A percentile compares a stretch with the other conserved stretches of the same genome.
Conservation (phyloP, 2,329 filamentous ascomycete genomes). For the Aspergillus tubingensis region DNA sequence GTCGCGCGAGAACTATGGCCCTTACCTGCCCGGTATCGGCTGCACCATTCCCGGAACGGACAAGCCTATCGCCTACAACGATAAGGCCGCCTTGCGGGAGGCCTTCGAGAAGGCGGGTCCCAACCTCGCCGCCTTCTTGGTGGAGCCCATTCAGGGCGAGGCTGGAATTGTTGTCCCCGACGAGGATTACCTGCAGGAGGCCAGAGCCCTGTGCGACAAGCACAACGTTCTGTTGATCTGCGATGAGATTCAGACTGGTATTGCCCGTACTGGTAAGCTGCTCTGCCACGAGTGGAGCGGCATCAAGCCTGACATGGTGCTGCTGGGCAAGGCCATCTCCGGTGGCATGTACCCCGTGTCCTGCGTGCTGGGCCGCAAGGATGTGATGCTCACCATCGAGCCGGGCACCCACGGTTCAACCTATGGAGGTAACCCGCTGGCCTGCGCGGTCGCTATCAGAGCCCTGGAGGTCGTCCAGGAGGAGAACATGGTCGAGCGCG, state of each 20-base stretch:
- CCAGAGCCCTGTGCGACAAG: slow-evolving; percentile 85
- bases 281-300: slow-evolving; percentile 92
- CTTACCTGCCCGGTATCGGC: slow-evolving; percentile 87
- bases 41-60: slow-evolving; percentile 73
- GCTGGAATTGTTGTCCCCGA: slow-evolving; percentile 95
- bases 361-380: slow-evolving; percentile 81
- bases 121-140: slow-evolving; percentile 87
- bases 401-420: slow-evolving; percentile 96
- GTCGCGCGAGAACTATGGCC: slow-evolving; percentile 94
- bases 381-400: slow-evolving; percentile 94
- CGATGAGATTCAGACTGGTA: slow-evolving; percentile 98
- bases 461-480: slow-evolving; percentile 93
- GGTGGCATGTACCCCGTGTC: slow-evolving; percentile 99
- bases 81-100: slow-evolving; percentile 75
- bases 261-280: slow-evolving; percentile 90
- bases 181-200: slow-evolving; percentile 79
- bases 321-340: slow-evolving; percentile 95
- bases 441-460: slow-evolving; percentile 91
- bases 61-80: slow-evolving; percentile 81
- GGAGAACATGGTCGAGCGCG: slow-evolving; percentile 80
- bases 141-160: slow-evolving; percentile 97
- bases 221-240: slow-evolving; percentile 95
- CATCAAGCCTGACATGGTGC: slow-evolving; percentile 92
- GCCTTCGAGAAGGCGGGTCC: slow-evolving; percentile 78
- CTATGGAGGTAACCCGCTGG: slow-evolving; percentile 96